Evolutionary conservation across 164 flowering plant genomes (phyloP).

Genomic region (Nymphaea thermarum): DNA sequence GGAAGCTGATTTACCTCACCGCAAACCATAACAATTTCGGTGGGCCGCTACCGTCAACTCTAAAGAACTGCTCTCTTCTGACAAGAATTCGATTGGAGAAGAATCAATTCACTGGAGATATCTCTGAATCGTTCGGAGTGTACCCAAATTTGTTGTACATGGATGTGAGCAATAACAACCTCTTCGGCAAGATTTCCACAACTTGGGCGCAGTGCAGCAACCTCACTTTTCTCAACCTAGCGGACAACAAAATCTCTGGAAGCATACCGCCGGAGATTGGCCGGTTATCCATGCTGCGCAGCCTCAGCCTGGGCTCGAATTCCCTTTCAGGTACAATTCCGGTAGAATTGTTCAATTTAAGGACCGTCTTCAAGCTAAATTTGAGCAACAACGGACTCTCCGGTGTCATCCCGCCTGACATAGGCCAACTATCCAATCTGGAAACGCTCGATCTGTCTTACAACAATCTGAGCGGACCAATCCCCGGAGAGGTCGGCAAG

Average conservation of each 20-base stretch:
- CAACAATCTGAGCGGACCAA: constrained; percentile 17
- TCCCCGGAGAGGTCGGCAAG: constrained; percentile 21
- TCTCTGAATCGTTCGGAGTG: constrained; percentile 25
- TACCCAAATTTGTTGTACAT: constrained; percentile 21
- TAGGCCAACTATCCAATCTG: constrained; percentile 16
- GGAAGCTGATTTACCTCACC: constrained; percentile 16
- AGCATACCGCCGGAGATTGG: constrained; percentile 28
- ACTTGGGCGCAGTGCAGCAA: constrained; percentile 21
- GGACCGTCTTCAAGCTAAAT: constrained; percentile 17
- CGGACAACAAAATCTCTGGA: constrained; percentile 22
- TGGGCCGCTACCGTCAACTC: constrained; percentile 24
- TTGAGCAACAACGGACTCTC: constrained; percentile 24
- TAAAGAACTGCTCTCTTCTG: constrained; percentile 7
- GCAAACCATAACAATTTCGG: constrained; percentile 34
- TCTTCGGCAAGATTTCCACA: constrained; percentile 20
- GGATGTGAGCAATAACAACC: constrained; percentile 17
- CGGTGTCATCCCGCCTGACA: constrained; percentile 22
- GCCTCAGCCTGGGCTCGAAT: constrained; percentile 24
- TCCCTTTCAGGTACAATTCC: constrained; percentile 34
- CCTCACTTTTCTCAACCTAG: constrained; percentile 15
- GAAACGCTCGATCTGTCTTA: constrained; percentile 8
- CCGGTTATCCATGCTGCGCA: constrained; percentile 9
- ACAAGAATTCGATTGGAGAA: constrained; percentile 27
- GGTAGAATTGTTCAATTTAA: constrained; percentile 14
- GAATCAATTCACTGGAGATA: constrained; percentile 35